Conservation (phyloP, 192 early-diverging fungal species). For the Kappamyces sp. region DNA sequence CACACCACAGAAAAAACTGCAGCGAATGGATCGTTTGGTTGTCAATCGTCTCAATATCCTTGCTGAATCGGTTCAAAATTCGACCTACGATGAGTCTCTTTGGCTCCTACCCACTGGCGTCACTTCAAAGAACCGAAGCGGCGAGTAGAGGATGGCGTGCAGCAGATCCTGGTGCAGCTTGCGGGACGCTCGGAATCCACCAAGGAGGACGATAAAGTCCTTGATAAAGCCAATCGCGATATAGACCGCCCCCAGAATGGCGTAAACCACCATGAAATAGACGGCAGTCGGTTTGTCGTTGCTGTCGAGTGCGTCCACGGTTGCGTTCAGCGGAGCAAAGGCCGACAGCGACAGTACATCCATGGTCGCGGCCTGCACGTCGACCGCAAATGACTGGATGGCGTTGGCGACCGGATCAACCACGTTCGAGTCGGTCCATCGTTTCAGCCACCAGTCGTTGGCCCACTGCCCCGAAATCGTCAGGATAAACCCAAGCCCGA, state of each 20-base stretch:
- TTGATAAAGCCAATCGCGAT: constrained; percentile 7
- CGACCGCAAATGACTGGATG: too few relatives aligned
- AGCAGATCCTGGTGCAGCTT: constrained; percentile 32
- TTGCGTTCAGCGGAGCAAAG: not conserved
- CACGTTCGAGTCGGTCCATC: constrained; percentile 27
- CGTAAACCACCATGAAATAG: constrained; percentile 19
- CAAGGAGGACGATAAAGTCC: not conserved
- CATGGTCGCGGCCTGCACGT: too few relatives aligned
- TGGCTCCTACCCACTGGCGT: constrained; percentile 47
- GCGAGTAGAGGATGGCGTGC: constrained; percentile 30
- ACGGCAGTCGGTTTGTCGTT: not conserved
- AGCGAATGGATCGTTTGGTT: constrained; percentile 17
- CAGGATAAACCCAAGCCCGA: constrained; percentile 17
- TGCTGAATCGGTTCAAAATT: constrained; percentile 78
- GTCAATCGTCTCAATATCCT: constrained; percentile 66
- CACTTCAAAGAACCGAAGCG: constrained; percentile 57
- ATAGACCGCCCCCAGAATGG: constrained; percentile 6
- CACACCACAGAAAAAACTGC: constrained; percentile 18
- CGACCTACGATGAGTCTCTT: constrained; percentile 23
- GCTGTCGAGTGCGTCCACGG: constrained; percentile 4
- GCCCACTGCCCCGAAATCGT: constrained; percentile 13
- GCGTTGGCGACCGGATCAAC: not conserved
- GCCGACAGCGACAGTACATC: not conserved
- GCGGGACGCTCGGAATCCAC: constrained; percentile 21
- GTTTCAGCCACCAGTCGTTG: constrained; percentile 38